These are phyloP conservation scores for Amaranthus hypochondriacus DNA, from an alignment of 148 eudicot species.

Conservation along the genomic window DNA sequence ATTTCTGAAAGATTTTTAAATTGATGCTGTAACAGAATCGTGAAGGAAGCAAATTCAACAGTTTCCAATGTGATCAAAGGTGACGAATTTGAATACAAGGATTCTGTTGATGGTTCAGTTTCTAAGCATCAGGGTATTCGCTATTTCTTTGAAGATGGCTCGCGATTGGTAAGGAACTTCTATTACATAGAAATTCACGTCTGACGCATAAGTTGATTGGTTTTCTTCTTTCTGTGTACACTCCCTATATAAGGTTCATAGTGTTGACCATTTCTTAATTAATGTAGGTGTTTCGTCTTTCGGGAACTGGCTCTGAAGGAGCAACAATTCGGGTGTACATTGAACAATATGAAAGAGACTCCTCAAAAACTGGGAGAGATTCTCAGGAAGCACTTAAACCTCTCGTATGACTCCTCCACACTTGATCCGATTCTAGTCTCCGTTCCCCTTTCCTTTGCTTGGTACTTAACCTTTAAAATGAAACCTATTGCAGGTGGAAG, in stretches of 20 bases:
- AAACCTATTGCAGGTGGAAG: conserved; percentile 55
- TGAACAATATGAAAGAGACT: conserved; percentile 85
- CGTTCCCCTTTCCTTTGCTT: not conserved
- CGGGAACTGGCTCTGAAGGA: conserved; percentile 99
- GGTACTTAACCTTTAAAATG: not conserved
- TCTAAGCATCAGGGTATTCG: conserved; percentile 96
- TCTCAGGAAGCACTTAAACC: conserved; percentile 91
- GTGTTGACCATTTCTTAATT: too few species aligned
- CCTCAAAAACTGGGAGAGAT: conserved; percentile 75
- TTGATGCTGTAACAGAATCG: conserved; percentile 35
- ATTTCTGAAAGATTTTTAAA: not conserved
- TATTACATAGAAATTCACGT: not conserved
- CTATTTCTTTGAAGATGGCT: conserved; percentile 88
- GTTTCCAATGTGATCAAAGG: conserved; percentile 66
- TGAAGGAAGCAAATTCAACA: conserved; percentile 58
- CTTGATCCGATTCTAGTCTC: not conserved
- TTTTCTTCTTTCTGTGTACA: too few species aligned
- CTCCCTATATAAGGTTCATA: not conserved
- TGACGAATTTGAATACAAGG: conserved; percentile 93
- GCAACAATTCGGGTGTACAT: conserved; percentile 93
- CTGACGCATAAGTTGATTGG: not conserved
- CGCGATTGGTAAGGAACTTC: conserved; percentile 62
- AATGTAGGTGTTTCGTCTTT: conserved; percentile 80
- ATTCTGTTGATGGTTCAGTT: conserved; percentile 90
- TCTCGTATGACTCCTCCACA: conserved; percentile 47